Base-by-base conservation (phyloP, 495 filamentous ascomycete genomes). In the Tuber aestivum region DNA sequence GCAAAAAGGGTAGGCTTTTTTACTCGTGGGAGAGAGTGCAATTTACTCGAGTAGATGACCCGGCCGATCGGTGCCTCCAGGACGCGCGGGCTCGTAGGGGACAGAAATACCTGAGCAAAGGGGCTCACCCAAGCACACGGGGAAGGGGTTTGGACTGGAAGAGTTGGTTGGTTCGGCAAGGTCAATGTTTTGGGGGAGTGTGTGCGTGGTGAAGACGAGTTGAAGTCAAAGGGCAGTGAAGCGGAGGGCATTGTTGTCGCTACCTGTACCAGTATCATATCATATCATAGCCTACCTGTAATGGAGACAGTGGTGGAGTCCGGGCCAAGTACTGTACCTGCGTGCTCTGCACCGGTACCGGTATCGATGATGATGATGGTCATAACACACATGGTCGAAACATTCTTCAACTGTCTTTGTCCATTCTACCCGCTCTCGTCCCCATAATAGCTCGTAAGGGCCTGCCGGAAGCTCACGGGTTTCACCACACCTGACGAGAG, bases 11-110 rank as follows among this genome's bases (percentile, higher is more conserved):
- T 12, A 32, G n/a, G 56, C n/a, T 32, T 65, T 32, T 32, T 65
- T 12, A 32, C 50, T 61, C 14, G 50, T 18, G 14, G 3, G 27
- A 61, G 56, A 61, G n/a, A 35, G 56, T 18, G 32, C 16, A 65
- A 61, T 61, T 61, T n/a, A n/a, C n/a, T n/a, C n/a, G n/a, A n/a
- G n/a, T 61, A 61, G 50, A 61, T 61, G 56, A 35, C 56, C 50
- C 27, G 27, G 56, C 27, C 32, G 27, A 65, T 65, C 27, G 16
- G 27, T 35, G 56, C 56, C 56, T 65, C 27, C 14, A 65, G 56
- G 56, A 35, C 27, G 56, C 56, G 27, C 35, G 56, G 20, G 27
- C 27, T 65, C 32, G 20, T 65, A 20, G 27, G 27, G 45, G 27
- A 65, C 16, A 35, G 56, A 35, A 61, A 35, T 27, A 65, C 56